Conservation (phyloP, 1,284 basidiomycete species). For the Pisolithus thermaeus region DNA sequence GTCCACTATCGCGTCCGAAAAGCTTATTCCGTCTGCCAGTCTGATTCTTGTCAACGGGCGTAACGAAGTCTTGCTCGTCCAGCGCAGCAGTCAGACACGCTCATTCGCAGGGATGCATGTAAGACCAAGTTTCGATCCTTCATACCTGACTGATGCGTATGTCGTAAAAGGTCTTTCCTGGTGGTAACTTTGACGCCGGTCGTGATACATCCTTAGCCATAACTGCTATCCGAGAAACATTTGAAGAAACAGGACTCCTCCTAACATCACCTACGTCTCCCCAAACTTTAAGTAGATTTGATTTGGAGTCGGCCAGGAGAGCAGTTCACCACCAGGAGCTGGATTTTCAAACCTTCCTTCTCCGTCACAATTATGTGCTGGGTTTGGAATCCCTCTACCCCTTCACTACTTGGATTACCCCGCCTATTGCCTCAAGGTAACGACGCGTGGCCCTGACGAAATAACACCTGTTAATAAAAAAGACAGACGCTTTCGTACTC, state of each 20-base stretch:
- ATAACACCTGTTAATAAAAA: not conserved
- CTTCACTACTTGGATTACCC: conserved; percentile 70
- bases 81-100: conserved; percentile 55
- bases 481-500: conserved; percentile 58
- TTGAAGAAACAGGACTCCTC: conserved; percentile 66
- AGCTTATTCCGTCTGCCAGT: conserved; percentile 57
- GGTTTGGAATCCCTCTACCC: conserved; percentile 47
- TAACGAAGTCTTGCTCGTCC: conserved; percentile 65
- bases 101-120: conserved; percentile 65
- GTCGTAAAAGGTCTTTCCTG: conserved; percentile 60
- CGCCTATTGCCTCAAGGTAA: conserved; percentile 45
- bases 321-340: conserved; percentile 48
- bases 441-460: conserved; percentile 7
- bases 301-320: conserved; percentile 49
- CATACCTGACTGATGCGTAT: conserved; percentile 1
- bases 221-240: conserved; percentile 67
- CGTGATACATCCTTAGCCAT: conserved; percentile 52
- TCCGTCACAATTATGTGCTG: conserved; percentile 35
- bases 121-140: conserved; percentile 1
- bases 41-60: conserved; percentile 55
- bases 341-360: conserved; percentile 51
- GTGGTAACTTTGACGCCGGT: conserved; percentile 56
- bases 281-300: conserved; percentile 28
- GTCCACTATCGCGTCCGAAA: not conserved
- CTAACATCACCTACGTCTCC: conserved; percentile 40